phyloP scores from a whole-genome alignment of 2,329 filamentous ascomycete species.

The Aspergillus pseudotamarii region DNA sequence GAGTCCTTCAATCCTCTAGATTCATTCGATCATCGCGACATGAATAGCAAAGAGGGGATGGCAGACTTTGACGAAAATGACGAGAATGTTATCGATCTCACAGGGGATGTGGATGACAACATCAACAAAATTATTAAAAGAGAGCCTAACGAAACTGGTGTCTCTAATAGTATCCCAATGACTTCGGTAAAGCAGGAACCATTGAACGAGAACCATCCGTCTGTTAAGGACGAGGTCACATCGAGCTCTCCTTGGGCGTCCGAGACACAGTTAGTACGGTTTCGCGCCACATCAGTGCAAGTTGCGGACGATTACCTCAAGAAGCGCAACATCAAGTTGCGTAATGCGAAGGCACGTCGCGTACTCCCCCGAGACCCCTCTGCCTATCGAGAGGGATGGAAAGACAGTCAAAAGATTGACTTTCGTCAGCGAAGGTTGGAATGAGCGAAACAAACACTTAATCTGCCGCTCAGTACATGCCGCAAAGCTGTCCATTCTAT shows the following conservation, averaged over 20 bases:
- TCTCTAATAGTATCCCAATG: not conserved
- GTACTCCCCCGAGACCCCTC: slow-evolving; percentile 1
- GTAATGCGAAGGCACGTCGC: not conserved
- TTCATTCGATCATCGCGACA: no score
- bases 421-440: not conserved
- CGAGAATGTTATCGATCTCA: slow-evolving; percentile 21
- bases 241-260: slow-evolving; percentile 19
- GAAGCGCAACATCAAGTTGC: slow-evolving; percentile 19
- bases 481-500: no score
- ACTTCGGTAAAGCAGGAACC: not conserved
- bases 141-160: slow-evolving; percentile 7
- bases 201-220: not conserved
- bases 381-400: slow-evolving; percentile 11
- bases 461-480: no score
- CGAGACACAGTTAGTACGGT: slow-evolving; percentile 19
- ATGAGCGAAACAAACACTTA: not conserved
- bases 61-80: slow-evolving; percentile 20
- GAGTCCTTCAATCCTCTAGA: not conserved
- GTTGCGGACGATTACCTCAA: slow-evolving; percentile 24
- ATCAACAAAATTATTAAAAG: slow-evolving; percentile 15
- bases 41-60: not conserved
- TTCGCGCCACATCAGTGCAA: slow-evolving; percentile 21
- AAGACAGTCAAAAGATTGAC: slow-evolving; percentile 11
- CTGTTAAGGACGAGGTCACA: slow-evolving; percentile 7
- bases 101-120: slow-evolving; percentile 15